Conservation (phyloP, 2,329 filamentous ascomycete species). For the Sporothrix schenckii region DNA sequence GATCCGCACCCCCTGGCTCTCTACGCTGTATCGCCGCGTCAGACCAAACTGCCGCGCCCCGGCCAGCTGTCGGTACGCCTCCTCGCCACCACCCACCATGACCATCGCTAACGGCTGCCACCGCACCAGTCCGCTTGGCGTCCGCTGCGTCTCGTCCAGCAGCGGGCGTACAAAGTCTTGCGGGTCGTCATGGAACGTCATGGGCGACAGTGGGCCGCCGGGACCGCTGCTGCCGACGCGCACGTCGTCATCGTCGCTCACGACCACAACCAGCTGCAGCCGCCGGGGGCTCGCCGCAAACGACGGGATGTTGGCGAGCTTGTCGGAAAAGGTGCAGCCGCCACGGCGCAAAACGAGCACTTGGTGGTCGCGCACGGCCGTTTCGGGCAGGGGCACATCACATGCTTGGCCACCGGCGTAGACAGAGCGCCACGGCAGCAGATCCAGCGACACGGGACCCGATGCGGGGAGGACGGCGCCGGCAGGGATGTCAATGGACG, state of each 20-base stretch:
- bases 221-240: slow-evolving; percentile 32
- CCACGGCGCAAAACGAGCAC: slow-evolving; percentile 82
- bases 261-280: slow-evolving; percentile 79
- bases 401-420: slow-evolving; percentile 74
- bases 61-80: slow-evolving; percentile 65
- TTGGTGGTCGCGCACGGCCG: slow-evolving; percentile 62
- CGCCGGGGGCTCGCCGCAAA: slow-evolving; percentile 63
- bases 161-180: slow-evolving; percentile 60
- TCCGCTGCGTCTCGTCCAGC: slow-evolving; percentile 73
- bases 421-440: slow-evolving; percentile 69
- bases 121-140: slow-evolving; percentile 68
- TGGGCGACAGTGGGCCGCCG: slow-evolving; percentile 33
- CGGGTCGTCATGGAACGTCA: slow-evolving; percentile 41
- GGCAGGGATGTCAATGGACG: slow-evolving; percentile 48
- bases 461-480: slow-evolving; percentile 42
- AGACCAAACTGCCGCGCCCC: slow-evolving; percentile 71
- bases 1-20: slow-evolving; percentile 78
- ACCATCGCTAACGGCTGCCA: slow-evolving; percentile 78
- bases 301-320: slow-evolving; percentile 81
- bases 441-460: slow-evolving; percentile 44
- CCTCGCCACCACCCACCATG: slow-evolving; percentile 74
- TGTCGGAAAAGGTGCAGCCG: slow-evolving; percentile 80
- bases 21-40: slow-evolving; percentile 75
- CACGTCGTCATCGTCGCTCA: slow-evolving; percentile 61
- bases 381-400: slow-evolving; percentile 57